A percentile compares a stretch with the other conserved stretches of the same genome.
Conservation (phyloP, 257 asterid genomes). For the Nyctanthes arbortristis region DNA sequence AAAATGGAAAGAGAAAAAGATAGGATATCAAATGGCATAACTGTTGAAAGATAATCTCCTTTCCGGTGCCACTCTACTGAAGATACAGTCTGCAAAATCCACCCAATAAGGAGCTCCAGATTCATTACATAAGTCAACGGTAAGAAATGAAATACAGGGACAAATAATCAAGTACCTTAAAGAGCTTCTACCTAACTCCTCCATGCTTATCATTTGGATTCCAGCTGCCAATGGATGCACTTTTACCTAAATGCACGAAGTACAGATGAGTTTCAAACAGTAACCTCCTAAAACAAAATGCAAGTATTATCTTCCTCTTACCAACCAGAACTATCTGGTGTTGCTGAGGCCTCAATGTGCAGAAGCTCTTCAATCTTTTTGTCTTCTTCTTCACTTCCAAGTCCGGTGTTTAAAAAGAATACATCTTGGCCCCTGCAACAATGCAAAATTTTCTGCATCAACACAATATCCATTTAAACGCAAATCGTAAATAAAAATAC, state of each 20-base stretch:
- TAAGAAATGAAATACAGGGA: background rate
- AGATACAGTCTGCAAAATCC: constrained; percentile 66
- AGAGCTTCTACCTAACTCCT: constrained; percentile 83
- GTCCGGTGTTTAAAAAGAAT: constrained; percentile 54
- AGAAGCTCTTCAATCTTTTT: constrained; percentile 63
- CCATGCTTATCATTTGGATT: constrained; percentile 55
- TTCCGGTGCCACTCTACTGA: constrained; percentile 96
- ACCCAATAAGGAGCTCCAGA: constrained; percentile 15
- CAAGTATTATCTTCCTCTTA: constrained; percentile 10
- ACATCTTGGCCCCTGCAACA: constrained; percentile 77
- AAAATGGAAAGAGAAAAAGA: background rate
- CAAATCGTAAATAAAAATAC: constrained; percentile 15
- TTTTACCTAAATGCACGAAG: constrained; percentile 45
- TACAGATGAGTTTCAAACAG: constrained; percentile 10
- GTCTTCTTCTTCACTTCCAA: constrained; percentile 75
- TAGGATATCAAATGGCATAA: constrained; percentile 96
- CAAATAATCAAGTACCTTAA: constrained; percentile 88
- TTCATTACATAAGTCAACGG: background rate
- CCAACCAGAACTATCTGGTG: constrained; percentile 62
- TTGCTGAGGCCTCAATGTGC: constrained; percentile 40
- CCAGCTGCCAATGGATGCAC: constrained; percentile 62
- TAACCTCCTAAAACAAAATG: background rate
- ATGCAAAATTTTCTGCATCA: constrained; percentile 13
- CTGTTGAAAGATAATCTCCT: constrained; percentile 88
- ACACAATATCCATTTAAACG: constrained; percentile 19